Percentiles rank a stretch among this genome's conserved stretches.
Conservation (phyloP, 768 basidiomycete species). For the Hysterangium stoloniferum region DNA sequence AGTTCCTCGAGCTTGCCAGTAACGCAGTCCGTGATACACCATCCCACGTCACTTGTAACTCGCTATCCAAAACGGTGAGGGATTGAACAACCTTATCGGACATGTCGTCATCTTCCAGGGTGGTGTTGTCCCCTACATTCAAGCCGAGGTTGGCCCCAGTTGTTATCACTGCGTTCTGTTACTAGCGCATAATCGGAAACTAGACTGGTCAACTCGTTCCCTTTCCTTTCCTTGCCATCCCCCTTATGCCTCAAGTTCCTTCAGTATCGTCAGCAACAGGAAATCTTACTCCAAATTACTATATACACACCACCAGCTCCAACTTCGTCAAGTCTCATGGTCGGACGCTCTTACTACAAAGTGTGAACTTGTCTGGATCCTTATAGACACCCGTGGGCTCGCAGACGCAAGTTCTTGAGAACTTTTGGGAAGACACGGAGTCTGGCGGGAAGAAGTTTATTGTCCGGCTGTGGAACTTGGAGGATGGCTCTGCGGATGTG, state of each 20-base stretch:
- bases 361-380: slow-evolving; percentile 90
- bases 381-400: slow-evolving; percentile 73
- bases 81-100: slow-evolving; percentile 78
- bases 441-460: slow-evolving; percentile 76
- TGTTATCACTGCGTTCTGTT: too few relatives aligned
- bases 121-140: slow-evolving; percentile 75
- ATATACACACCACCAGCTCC: too few relatives aligned
- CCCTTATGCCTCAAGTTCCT: too few relatives aligned
- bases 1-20: slow-evolving; percentile 89
- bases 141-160: too few relatives aligned
- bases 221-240: too few relatives aligned
- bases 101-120: slow-evolving; percentile 87
- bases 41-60: slow-evolving; percentile 89
- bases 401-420: slow-evolving; percentile 59
- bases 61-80: slow-evolving; percentile 88
- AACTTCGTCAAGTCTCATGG: too few relatives aligned
- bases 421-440: slow-evolving; percentile 79
- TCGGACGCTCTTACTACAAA: slow-evolving; percentile 83
- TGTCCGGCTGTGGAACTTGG: slow-evolving; percentile 79
- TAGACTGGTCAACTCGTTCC: too few relatives aligned
- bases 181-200: slow-evolving; percentile 17
- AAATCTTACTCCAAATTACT: too few relatives aligned
- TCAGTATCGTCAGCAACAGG: too few relatives aligned
- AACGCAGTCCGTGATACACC: slow-evolving; percentile 79
- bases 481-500: slow-evolving; percentile 74